These are phyloP conservation scores for Lichtheimia ornata DNA, from an alignment of 371 early-diverging fungal genomes.

Conservation along the genomic window DNA sequence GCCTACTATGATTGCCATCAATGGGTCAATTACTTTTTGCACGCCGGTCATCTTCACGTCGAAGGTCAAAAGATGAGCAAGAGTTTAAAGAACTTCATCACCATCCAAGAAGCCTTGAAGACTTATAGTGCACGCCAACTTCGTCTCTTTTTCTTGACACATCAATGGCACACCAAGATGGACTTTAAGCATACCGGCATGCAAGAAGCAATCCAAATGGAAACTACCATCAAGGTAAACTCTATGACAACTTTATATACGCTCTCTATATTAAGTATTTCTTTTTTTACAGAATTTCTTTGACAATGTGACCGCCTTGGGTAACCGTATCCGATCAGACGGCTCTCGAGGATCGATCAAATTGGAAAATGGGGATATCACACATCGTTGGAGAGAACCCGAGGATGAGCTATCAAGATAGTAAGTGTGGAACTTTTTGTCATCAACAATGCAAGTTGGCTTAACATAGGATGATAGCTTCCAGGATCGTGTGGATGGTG, in stretches of 20 bases:
- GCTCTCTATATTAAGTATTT: not conserved
- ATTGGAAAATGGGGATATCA: conserved; percentile 32
- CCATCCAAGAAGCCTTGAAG: conserved; percentile 91
- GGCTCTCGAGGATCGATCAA: conserved; percentile 45
- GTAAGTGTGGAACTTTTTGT: conserved; percentile 26
- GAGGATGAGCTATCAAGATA: conserved; percentile 64
- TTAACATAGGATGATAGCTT: conserved; percentile 29
- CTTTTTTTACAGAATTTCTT: conserved; percentile 76
- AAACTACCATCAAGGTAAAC: conserved; percentile 70
- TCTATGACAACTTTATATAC: not conserved
- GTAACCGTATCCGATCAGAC: conserved; percentile 60
- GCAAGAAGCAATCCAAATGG: conserved; percentile 84
- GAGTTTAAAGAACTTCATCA: conserved; percentile 98
- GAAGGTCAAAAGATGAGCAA: conserved; percentile 99
- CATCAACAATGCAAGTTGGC: not conserved
- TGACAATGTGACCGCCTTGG: conserved; percentile 74
- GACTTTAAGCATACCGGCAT: conserved; percentile 87
- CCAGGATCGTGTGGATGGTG: conserved; percentile 58
- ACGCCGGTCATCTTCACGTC: conserved; percentile 98
- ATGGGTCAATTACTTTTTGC: conserved; percentile 99
- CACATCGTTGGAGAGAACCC: conserved; percentile 69
- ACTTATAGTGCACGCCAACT: conserved; percentile 88
- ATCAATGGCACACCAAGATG: conserved; percentile 91
- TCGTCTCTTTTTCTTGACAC: conserved; percentile 92
- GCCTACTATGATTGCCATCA: conserved; percentile 89